Evolutionary conservation across 176 grass and related monocot genomes (phyloP).

Genomic region (Ampelocalamus luodianensis): DNA sequence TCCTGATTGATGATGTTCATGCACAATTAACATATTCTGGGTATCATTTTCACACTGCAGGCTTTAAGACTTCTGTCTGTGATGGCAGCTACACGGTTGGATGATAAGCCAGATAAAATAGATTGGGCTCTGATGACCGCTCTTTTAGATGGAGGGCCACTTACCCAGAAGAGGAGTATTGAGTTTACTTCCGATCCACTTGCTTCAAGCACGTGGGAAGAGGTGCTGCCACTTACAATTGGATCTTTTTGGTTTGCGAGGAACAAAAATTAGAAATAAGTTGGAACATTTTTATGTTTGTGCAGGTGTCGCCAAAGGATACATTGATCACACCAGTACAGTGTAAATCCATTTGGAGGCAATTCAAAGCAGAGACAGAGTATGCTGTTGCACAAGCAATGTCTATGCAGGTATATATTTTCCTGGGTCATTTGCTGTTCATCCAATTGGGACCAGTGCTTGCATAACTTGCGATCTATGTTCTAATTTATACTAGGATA

Average conservation of each 20-base stretch:
- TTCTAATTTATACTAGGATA: slow-evolving; percentile 13
- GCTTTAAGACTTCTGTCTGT: slow-evolving; percentile 81
- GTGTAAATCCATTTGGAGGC: slow-evolving; percentile 74
- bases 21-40: slow-evolving; percentile 32
- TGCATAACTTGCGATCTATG: slow-evolving; percentile 18
- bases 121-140: slow-evolving; percentile 53
- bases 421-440: slow-evolving; percentile 2
- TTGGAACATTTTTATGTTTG: slow-evolving; percentile 14
- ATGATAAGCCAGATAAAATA: slow-evolving; percentile 82
- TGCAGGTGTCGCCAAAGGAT: slow-evolving; percentile 67
- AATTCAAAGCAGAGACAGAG: slow-evolving; percentile 72
- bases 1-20: slow-evolving; percentile 23
- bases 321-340: slow-evolving; percentile 77
- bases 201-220: slow-evolving; percentile 85
- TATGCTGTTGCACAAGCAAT: slow-evolving; percentile 67
- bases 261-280: slow-evolving; percentile 13
- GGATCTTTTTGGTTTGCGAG: slow-evolving; percentile 20
- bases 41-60: slow-evolving; percentile 55
- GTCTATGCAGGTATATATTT: slow-evolving; percentile 60
- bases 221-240: slow-evolving; percentile 50
- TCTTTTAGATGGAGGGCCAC: slow-evolving; percentile 65
- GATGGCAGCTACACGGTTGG: slow-evolving; percentile 67
- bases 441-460: neutral
- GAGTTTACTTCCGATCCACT: slow-evolving; percentile 63
- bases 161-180: slow-evolving; percentile 51